phyloP scores from a whole-genome alignment of 2,329 filamentous ascomycete genomes.

The Lachnellula hyalina region DNA sequence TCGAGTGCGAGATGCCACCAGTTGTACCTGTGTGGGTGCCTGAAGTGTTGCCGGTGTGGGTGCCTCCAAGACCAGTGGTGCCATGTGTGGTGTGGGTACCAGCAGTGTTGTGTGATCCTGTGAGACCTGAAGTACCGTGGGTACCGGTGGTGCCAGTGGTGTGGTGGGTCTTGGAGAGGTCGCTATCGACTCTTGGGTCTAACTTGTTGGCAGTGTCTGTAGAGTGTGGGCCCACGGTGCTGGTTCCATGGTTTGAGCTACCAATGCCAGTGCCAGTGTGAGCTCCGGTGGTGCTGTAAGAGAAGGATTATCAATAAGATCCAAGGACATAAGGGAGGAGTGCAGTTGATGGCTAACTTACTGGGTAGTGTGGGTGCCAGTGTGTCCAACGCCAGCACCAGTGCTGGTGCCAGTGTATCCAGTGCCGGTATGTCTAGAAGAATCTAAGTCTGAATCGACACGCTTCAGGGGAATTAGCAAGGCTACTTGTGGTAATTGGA shows the following conservation, averaged over 20 bases:
- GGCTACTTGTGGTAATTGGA: constrained; percentile 43
- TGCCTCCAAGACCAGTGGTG: constrained; percentile 3
- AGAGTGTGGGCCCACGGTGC: constrained; percentile 34
- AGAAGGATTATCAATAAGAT: too few species aligned
- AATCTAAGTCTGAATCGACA: background rate
- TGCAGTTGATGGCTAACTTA: background rate
- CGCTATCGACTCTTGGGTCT: constrained; percentile 47
- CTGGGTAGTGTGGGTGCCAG: constrained; percentile 6
- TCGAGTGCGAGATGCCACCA: constrained; percentile 25
- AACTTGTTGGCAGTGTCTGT: constrained; percentile 46
- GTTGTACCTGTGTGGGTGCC: constrained; percentile 3
- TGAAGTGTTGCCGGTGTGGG: constrained; percentile 5
- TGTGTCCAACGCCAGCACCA: background rate
- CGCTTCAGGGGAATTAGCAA: background rate
- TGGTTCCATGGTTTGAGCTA: too few species aligned
- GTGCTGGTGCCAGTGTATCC: constrained; percentile 3
- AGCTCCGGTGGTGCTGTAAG: constrained; percentile 35
- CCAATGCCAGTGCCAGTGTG: constrained; percentile 13
- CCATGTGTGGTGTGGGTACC: constrained; percentile 28
- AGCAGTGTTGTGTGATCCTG: constrained; percentile 29
- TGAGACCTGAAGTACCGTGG: background rate
- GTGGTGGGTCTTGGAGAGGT: constrained; percentile 44
- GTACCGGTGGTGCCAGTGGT: background rate
- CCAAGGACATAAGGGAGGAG: background rate
- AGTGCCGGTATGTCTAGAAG: constrained; percentile 2